phyloP scores from a whole-genome alignment of 495 filamentous ascomycete genomes.

The Xylaria sp. region DNA sequence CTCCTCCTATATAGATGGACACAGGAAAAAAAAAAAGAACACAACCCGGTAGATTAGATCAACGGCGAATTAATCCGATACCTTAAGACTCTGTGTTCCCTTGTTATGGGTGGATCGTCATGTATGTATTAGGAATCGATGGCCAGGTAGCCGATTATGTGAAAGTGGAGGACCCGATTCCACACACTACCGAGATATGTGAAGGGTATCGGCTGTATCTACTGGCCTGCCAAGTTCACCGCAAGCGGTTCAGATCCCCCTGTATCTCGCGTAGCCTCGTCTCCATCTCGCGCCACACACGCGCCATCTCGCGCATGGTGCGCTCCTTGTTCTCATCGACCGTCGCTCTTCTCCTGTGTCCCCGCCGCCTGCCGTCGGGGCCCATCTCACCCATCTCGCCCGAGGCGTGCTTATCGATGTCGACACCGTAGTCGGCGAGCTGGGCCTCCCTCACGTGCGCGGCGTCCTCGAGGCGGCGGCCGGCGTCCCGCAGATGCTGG shows the following conservation, averaged over 20 bases:
- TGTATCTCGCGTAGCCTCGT: conserved; percentile 61
- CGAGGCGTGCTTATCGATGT: conserved; percentile 32
- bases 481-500: conserved; percentile 59
- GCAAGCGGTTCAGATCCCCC: conserved; percentile 63
- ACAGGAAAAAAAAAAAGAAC: conserved; percentile 14
- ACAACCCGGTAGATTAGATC: conserved; percentile 25
- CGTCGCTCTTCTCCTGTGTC: conserved; percentile 7
- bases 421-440: conserved; percentile 62
- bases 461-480: conserved; percentile 55
- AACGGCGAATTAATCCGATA: conserved; percentile 16
- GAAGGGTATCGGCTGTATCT: neutral
- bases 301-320: conserved; percentile 65
- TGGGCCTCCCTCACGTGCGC: conserved; percentile 53
- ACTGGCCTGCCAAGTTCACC: neutral
- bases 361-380: conserved; percentile 9
- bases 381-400: too few relatives aligned
- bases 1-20: conserved; percentile 18
- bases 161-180: too few relatives aligned
- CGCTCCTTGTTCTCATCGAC: conserved; percentile 45
- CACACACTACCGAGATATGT: too few relatives aligned
- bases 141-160: neutral
- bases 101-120: neutral
- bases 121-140: neutral
- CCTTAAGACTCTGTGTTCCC: neutral
- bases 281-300: conserved; percentile 63